Conservation (phyloP, 352 stramenopile genomes). For the Phytophthora syringae region DNA sequence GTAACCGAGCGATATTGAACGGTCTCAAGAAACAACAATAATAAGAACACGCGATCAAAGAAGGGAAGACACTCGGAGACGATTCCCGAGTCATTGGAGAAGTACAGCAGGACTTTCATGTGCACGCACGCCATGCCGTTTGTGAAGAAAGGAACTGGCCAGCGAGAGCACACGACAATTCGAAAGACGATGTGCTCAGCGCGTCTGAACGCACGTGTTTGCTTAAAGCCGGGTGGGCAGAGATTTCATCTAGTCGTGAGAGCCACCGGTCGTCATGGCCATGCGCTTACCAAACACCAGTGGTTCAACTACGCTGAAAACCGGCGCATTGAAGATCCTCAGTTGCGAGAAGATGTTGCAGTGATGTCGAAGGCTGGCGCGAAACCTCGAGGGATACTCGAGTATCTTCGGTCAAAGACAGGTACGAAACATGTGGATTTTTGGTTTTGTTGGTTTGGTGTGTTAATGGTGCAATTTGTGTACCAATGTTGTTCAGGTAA, state of each 20-base stretch:
- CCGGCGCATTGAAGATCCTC: neutral
- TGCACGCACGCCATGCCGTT: slow-evolving; percentile 6
- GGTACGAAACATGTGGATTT: neutral
- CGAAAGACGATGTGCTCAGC: too few relatives aligned
- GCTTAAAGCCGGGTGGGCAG: neutral
- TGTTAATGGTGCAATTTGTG: neutral
- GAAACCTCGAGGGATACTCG: slow-evolving; percentile 1
- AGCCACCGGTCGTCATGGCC: neutral
- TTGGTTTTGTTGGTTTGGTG: neutral
- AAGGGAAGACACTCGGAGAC: too few relatives aligned
- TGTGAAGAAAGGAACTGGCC: neutral
- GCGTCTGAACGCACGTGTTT: slow-evolving; percentile 1
- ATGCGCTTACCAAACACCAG: neutral
- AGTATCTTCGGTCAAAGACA: slow-evolving; percentile 6
- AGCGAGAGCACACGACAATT: too few relatives aligned
- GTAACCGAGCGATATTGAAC: slow-evolving; percentile 1
- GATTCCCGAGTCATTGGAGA: neutral
- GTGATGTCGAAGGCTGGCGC: slow-evolving; percentile 4
- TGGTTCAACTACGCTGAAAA: slow-evolving; percentile 18
- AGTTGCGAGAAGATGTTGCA: neutral
- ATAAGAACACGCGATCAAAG: too few relatives aligned
- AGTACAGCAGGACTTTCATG: slow-evolving; percentile 10
- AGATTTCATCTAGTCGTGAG: slow-evolving; percentile 2
- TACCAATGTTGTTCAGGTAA: neutral
- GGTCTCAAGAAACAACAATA: too few relatives aligned